A percentile compares a stretch with the other conserved stretches of the same genome.
Evolutionary conservation across 306 rosid species (phyloP).

Genomic region (Cucurbita maxima): DNA sequence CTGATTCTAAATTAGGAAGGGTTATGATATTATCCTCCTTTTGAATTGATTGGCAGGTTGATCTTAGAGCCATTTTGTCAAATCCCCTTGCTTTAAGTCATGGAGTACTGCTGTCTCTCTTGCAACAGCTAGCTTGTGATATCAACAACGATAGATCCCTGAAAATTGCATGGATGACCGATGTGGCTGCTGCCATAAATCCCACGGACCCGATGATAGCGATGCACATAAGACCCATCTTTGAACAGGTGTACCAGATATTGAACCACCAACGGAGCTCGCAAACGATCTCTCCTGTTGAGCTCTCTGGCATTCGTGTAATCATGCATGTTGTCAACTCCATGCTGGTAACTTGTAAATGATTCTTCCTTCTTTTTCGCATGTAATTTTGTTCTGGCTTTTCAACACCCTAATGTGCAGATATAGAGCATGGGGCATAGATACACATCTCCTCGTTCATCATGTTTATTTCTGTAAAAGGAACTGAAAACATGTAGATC

Average conservation of each 20-base stretch:
- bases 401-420: conserved; percentile 8
- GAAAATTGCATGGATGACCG: conserved; percentile 79
- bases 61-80: conserved; percentile 48
- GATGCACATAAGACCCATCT: conserved; percentile 63
- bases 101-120: conserved; percentile 85
- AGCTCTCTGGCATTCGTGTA: conserved; percentile 49
- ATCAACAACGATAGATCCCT: conserved; percentile 46
- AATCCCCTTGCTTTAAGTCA: conserved; percentile 84
- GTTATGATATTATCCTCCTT: not conserved
- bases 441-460: conserved; percentile 9
- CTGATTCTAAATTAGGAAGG: not conserved
- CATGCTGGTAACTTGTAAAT: conserved; percentile 77
- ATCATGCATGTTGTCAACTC: conserved; percentile 90
- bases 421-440: conserved; percentile 11
- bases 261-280: conserved; percentile 75
- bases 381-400: conserved; percentile 6
- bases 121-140: conserved; percentile 91
- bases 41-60: conserved; percentile 44
- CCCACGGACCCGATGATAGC: conserved; percentile 55
- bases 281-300: conserved; percentile 37
- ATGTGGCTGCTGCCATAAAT: conserved; percentile 52
- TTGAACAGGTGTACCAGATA: conserved; percentile 88
- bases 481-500: conserved; percentile 15
- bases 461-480: conserved; percentile 12
- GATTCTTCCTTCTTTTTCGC: conserved; percentile 6